Evolutionary conservation across 2,329 filamentous ascomycete genomes (phyloP), one percentile per base, ranked within the genome.

Genomic region (Pseudogymnoascus sp.): DNA sequence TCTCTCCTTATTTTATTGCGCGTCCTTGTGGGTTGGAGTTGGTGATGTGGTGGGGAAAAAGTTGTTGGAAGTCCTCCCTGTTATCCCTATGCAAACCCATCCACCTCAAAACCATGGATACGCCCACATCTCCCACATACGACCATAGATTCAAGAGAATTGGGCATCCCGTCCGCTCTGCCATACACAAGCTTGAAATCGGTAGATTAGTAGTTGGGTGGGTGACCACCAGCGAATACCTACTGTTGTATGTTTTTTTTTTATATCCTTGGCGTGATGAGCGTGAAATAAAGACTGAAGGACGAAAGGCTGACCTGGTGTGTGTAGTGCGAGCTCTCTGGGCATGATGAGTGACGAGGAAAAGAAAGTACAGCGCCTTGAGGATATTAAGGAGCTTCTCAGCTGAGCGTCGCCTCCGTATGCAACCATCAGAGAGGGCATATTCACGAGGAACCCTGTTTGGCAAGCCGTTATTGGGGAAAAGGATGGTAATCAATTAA

Each of bases 311-410:
- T 55, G 49, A 55, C 29, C 71, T 55, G n/a, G 21, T 55, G 16
- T 8, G 49, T 33, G 75, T 67, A 96, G 92, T 77, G 94, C 94
- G n/a, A 92, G 90, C 14, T 94, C 90, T 0, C 77, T 99, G 35
- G 94, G 94, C 1, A 93, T 99, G 86, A 95, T 96, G 85, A 89
- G 82, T 62, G 92, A 97, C 65, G 92, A 97, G 66, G 92, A 97
- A 75, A 96, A 94, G 82, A 91, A 87, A 72, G 79, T 91, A 65
- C 89, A 94, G 73, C 81, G 91, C 39, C 92, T 97, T 66, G 93
- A 97, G 74, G 94, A 99, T 76, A 92, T 97, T 67, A 93, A 89
- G 75, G 90, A 97, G 75, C 78, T 99, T 68, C 81, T 99, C 58
- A 91, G 88, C 70, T 84, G 74, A 65, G 14, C 2, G 6, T n/a